A percentile compares a stretch with the other conserved stretches of the same genome.
These are phyloP conservation scores for Daldinia eschscholtzii DNA, from an alignment of 2,329 filamentous ascomycete species.

Conservation along the genomic window DNA sequence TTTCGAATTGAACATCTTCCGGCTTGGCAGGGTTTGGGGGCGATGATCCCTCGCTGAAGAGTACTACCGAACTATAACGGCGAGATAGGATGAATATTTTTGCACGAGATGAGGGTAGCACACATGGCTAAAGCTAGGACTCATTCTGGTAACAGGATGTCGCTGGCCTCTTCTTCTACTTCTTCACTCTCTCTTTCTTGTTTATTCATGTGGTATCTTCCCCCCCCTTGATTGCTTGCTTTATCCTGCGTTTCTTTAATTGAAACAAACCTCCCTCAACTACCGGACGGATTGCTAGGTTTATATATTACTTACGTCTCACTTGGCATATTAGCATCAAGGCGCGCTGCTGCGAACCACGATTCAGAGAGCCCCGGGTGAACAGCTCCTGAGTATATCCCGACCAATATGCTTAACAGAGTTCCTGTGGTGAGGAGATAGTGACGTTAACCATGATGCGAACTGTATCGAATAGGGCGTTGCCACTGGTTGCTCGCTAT, in stretches of 20 bases:
- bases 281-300: conserved; percentile 26
- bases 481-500: conserved; percentile 51
- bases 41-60: conserved; percentile 31
- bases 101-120: conserved; percentile 20
- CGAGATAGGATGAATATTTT: conserved; percentile 32
- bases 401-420: conserved; percentile 48
- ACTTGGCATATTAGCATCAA: conserved; percentile 35
- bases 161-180: conserved; percentile 36
- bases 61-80: conserved; percentile 14
- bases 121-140: conserved; percentile 34
- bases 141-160: conserved; percentile 20
- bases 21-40: conserved; percentile 47
- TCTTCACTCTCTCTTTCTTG: conserved; percentile 37
- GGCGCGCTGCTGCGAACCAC: conserved; percentile 24
- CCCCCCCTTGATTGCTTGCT: conserved; percentile 12
- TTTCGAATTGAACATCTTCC: conserved; percentile 45
- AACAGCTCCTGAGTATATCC: conserved; percentile 32
- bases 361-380: conserved; percentile 37
- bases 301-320: conserved; percentile 40
- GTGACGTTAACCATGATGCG: conserved; percentile 47
- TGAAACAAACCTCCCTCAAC: conserved; percentile 35
- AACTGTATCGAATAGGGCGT: conserved; percentile 48
- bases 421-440: conserved; percentile 45
- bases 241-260: conserved; percentile 35
- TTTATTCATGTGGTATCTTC: conserved; percentile 32